Percentiles rank a stretch among this genome's conserved stretches.
Evolutionary conservation across 306 rosid species (phyloP).

Genomic region (Cicer yamashitae): DNA sequence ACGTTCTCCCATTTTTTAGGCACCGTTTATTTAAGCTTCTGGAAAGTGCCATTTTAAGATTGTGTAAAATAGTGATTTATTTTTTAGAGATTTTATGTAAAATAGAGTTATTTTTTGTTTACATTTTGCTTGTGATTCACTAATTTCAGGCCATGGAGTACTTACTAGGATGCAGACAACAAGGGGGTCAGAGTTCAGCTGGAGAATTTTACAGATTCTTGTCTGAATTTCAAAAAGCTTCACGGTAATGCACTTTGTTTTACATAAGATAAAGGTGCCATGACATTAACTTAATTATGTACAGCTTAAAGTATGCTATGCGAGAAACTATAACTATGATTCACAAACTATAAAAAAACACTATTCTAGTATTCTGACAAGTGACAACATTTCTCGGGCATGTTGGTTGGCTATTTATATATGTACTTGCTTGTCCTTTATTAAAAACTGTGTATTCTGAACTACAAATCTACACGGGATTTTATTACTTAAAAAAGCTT

Average conservation of each 20-base stretch:
- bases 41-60: not conserved
- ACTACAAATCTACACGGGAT: not conserved
- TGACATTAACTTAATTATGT: slow-evolving; percentile 12
- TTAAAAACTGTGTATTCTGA: not conserved
- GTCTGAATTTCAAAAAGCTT: slow-evolving; percentile 83
- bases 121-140: slow-evolving; percentile 42
- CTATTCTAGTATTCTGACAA: not conserved
- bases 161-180: slow-evolving; percentile 70
- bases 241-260: slow-evolving; percentile 60
- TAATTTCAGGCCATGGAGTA: slow-evolving; percentile 84
- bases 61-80: not conserved
- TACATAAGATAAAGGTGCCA: slow-evolving; percentile 13
- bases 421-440: not conserved
- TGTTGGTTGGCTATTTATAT: not conserved
- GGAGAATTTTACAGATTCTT: slow-evolving; percentile 68
- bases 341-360: not conserved
- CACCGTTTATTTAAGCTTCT: not conserved
- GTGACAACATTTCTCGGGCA: slow-evolving; percentile 1
- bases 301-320: slow-evolving; percentile 11
- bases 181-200: slow-evolving; percentile 69
- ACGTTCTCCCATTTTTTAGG: slow-evolving; percentile 12
- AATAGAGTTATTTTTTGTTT: not conserved
- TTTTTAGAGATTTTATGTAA: not conserved
- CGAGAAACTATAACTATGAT: slow-evolving; percentile 7
- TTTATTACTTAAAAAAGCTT: not conserved